Evolutionary conservation across 2,329 filamentous ascomycete genomes (phyloP).

Genomic region (Ceratocystis eucalypticola): DNA sequence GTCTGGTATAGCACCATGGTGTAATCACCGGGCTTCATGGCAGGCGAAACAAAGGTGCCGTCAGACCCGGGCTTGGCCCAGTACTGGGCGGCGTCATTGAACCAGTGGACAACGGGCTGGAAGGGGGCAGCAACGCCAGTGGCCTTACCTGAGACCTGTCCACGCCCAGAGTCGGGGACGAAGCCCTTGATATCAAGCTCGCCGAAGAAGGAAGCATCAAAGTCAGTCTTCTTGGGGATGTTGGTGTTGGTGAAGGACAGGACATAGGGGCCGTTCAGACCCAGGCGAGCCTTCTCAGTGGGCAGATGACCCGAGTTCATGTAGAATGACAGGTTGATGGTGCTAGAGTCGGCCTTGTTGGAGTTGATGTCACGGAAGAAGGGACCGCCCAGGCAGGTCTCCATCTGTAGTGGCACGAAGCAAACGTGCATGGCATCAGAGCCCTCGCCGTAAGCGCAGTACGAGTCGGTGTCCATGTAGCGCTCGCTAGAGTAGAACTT

Average conservation of each 20-base stretch:
- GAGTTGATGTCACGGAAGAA: conserved; percentile 53
- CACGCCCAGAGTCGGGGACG: conserved; percentile 41
- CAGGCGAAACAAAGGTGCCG: conserved; percentile 48
- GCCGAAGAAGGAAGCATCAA: conserved; percentile 47
- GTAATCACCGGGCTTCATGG: conserved; percentile 55
- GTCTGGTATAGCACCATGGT: conserved; percentile 53
- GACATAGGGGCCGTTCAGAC: conserved; percentile 52
- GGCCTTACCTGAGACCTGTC: conserved; percentile 47
- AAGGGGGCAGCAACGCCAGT: conserved; percentile 41
- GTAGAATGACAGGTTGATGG: conserved; percentile 50
- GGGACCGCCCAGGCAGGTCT: conserved; percentile 51
- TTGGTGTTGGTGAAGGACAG: conserved; percentile 46
- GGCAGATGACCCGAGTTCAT: conserved; percentile 54
- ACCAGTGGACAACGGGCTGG: conserved; percentile 51
- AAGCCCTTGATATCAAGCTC: conserved; percentile 45
- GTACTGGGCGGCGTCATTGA: conserved; percentile 49
- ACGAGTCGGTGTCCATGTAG: conserved; percentile 55
- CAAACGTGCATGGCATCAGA: conserved; percentile 41
- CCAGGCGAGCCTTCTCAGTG: conserved; percentile 48
- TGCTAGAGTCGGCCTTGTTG: conserved; percentile 44
- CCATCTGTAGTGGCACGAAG: conserved; percentile 43
- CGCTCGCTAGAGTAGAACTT: conserved; percentile 58
- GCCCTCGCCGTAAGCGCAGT: conserved; percentile 43
- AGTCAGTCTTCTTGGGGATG: conserved; percentile 34
- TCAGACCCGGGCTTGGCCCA: conserved; percentile 44